These are phyloP conservation scores for Fistulina hepatica DNA, from an alignment of 1,284 basidiomycete genomes.

Conservation along the genomic window DNA sequence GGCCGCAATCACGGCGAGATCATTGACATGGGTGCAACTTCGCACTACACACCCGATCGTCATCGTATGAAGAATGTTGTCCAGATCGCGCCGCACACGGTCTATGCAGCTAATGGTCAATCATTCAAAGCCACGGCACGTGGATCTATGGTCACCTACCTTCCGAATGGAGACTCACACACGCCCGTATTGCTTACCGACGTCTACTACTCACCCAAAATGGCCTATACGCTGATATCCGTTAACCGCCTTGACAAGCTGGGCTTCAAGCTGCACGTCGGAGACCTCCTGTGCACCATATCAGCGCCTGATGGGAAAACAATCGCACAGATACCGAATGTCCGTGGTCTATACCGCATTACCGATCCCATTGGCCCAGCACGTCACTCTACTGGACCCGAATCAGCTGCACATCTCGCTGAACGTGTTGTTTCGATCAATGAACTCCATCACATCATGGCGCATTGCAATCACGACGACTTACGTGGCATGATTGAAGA, in stretches of 20 bases:
- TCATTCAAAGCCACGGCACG: too few relatives aligned
- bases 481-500: slow-evolving; percentile 7
- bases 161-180: too few relatives aligned
- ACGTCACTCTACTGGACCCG: background rate
- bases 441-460: slow-evolving; percentile 7
- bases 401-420: background rate
- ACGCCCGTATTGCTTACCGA: slow-evolving; percentile 4
- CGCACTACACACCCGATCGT: too few relatives aligned
- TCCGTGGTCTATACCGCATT: slow-evolving; percentile 11
- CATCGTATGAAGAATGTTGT: too few relatives aligned
- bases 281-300: slow-evolving; percentile 5
- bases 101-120: too few relatives aligned
- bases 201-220: slow-evolving; percentile 7
- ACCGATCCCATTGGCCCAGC: background rate
- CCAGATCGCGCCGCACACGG: too few relatives aligned
- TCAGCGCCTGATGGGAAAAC: slow-evolving; percentile 2
- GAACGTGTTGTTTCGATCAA: slow-evolving; percentile 1
- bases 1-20: too few relatives aligned
- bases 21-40: too few relatives aligned
- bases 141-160: too few relatives aligned
- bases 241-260: slow-evolving; percentile 5
- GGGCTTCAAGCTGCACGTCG: slow-evolving; percentile 9
- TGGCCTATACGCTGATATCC: slow-evolving; percentile 8
- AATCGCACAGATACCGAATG: slow-evolving; percentile 7
- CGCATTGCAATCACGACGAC: slow-evolving; percentile 1